These are phyloP conservation scores for Rhynchospora breviuscula DNA, from an alignment of 176 grass and related monocot genomes.

Conservation along the genomic window DNA sequence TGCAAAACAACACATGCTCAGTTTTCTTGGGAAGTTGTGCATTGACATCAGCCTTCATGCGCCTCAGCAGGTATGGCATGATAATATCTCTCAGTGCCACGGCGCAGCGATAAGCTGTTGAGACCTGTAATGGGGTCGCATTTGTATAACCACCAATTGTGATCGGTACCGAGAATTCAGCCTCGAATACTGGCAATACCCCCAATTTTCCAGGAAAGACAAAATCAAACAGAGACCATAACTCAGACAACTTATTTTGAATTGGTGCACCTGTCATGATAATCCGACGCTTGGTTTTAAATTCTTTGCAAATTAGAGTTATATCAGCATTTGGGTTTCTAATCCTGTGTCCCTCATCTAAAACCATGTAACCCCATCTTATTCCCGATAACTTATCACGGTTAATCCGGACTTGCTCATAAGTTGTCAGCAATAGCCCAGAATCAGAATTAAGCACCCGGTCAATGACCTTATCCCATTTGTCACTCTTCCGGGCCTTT, in stretches of 20 bases:
- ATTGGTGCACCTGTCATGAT: constrained; percentile 97
- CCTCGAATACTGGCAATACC: constrained; percentile 83
- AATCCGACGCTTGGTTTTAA: constrained; percentile 84
- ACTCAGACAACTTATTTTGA: constrained; percentile 88
- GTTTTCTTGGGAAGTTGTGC: constrained; percentile 90
- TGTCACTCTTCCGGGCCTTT: constrained; percentile 43
- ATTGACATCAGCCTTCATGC: constrained; percentile 96
- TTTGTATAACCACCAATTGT: constrained; percentile 88
- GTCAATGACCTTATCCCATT: constrained; percentile 82
- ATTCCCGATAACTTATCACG: constrained; percentile 70
- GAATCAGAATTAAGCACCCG: constrained; percentile 62
- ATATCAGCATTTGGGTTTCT: constrained; percentile 95
- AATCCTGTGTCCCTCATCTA: constrained; percentile 92
- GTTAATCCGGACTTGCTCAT: constrained; percentile 73
- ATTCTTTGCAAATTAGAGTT: constrained; percentile 85
- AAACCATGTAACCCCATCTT: constrained; percentile 85
- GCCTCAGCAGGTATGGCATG: constrained; percentile 90
- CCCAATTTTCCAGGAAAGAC: constrained; percentile 98
- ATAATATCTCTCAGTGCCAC: constrained; percentile 81
- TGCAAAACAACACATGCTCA: constrained; percentile 91
- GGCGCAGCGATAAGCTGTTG: constrained; percentile 87
- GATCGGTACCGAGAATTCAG: constrained; percentile 89
- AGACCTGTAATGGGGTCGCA: constrained; percentile 90
- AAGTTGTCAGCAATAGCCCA: constrained; percentile 85
- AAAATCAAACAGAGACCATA: constrained; percentile 98